phyloP scores from a whole-genome alignment of 306 rosid genomes.

The Medicago ruthenica region DNA sequence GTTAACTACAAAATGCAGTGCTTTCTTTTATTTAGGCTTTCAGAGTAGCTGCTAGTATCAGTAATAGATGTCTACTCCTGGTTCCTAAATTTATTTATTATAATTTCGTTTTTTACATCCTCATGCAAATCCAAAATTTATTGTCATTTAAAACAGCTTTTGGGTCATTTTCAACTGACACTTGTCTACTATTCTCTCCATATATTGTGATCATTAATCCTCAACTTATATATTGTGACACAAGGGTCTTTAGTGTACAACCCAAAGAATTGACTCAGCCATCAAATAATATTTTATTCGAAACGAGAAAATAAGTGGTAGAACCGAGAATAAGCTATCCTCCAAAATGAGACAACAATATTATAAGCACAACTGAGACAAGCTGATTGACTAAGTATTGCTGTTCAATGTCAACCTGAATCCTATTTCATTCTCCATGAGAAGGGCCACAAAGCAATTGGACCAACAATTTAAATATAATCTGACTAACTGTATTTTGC shows the following conservation, averaged over 20 bases:
- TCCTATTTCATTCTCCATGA: background rate
- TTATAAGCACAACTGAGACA: conserved; percentile 10
- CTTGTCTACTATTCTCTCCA: background rate
- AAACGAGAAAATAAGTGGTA: background rate
- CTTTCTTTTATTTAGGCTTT: conserved; percentile 16
- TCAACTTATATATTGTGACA: background rate
- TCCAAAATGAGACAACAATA: background rate
- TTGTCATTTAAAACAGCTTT: background rate
- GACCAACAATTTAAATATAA: no score
- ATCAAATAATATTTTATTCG: background rate
- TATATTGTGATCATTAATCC: background rate
- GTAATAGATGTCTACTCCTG: background rate
- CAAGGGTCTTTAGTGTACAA: background rate
- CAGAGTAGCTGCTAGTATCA: conserved; percentile 11
- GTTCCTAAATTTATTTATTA: conserved; percentile 13
- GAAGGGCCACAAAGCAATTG: no score
- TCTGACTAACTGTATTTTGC: background rate
- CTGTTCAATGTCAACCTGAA: conserved; percentile 27
- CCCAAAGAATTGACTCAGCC: background rate
- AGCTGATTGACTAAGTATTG: conserved; percentile 2
- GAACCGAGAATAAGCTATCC: conserved; percentile 2
- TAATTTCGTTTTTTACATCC: background rate
- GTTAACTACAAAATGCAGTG: background rate
- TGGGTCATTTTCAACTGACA: background rate
- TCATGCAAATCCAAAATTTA: background rate